Conservation (phyloP, 2,329 filamentous ascomycete species). For the Ophiocordyceps robertsii region DNA sequence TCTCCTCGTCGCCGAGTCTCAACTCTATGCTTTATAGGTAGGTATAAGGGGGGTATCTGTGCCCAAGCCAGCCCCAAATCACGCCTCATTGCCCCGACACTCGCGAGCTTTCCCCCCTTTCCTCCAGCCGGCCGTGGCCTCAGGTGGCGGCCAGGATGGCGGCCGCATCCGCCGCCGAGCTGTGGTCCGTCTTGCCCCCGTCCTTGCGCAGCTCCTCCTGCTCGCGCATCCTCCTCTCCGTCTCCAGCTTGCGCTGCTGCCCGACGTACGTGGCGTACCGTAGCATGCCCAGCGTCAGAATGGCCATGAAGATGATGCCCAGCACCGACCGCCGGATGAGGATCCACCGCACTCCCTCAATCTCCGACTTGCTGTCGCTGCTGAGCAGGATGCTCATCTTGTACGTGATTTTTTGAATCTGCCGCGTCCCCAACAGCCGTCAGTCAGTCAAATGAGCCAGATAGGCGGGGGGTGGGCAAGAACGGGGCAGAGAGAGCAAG, state of each 20-base stretch:
- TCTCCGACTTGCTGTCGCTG: conserved; percentile 81
- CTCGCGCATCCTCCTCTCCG: conserved; percentile 26
- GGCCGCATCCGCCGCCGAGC: conserved; percentile 36
- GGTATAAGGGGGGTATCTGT: too few relatives aligned
- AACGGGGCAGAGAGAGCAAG: too few relatives aligned
- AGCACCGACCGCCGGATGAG: conserved; percentile 49
- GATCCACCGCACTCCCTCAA: conserved; percentile 85
- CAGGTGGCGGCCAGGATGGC: conserved; percentile 45
- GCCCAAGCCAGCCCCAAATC: too few relatives aligned
- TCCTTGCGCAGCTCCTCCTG: conserved; percentile 29
- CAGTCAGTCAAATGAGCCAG: neutral
- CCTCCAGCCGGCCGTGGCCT: neutral
- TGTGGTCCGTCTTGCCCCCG: conserved; percentile 31
- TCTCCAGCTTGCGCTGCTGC: conserved; percentile 34
- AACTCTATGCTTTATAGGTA: too few relatives aligned
- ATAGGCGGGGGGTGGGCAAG: too few relatives aligned
- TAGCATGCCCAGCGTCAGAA: conserved; percentile 44
- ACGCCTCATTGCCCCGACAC: too few relatives aligned
- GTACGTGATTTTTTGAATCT: conserved; percentile 91
- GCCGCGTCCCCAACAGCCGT: neutral
- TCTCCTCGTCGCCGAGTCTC: too few relatives aligned
- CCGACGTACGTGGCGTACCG: conserved; percentile 45
- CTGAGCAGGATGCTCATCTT: conserved; percentile 86
- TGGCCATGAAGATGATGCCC: conserved; percentile 53
- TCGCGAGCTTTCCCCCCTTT: too few relatives aligned